A percentile compares a stretch with the other conserved stretches of the same genome.
These are phyloP conservation scores for Candida sanyaensis DNA, from an alignment of 1,139 yeast species.

Conservation along the genomic window DNA sequence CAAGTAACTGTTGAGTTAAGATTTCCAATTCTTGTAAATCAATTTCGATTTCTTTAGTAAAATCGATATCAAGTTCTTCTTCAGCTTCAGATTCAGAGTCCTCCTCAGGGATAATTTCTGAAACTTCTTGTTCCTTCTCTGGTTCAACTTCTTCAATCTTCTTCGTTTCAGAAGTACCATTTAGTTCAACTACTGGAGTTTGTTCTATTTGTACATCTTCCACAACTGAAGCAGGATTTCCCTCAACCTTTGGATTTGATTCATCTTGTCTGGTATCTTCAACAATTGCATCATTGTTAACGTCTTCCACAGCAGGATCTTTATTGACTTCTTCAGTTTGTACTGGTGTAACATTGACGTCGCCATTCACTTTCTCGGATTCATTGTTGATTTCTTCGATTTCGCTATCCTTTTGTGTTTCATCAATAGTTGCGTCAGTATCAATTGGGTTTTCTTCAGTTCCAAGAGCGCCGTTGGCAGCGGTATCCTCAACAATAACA, in stretches of 20 bases:
- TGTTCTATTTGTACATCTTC: conserved; percentile 1
- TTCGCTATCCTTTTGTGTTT: background rate
- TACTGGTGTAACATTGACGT: too few relatives aligned
- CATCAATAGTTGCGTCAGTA: background rate
- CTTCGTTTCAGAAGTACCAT: conserved; percentile 1
- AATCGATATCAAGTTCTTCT: conserved; percentile 21
- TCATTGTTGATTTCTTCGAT: background rate
- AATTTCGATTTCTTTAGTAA: conserved; percentile 18
- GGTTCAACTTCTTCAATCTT: background rate
- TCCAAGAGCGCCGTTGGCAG: background rate
- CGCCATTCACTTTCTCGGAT: too few relatives aligned
- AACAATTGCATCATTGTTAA: background rate
- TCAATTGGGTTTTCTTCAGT: background rate
- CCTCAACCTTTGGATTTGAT: conserved; percentile 1
- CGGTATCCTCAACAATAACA: background rate
- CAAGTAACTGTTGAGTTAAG: conserved; percentile 25
- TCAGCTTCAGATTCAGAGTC: conserved; percentile 29
- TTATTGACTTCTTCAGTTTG: too few relatives aligned
- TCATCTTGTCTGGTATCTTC: background rate
- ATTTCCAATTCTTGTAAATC: conserved; percentile 16
- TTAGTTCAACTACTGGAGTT: background rate
- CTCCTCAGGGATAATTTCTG: conserved; percentile 4
- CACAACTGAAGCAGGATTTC: background rate
- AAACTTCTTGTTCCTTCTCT: background rate
- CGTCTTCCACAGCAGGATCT: background rate